Evolutionary conservation across 192 early-diverging fungal genomes (phyloP).

Genomic region (Phycomyces nitens): DNA sequence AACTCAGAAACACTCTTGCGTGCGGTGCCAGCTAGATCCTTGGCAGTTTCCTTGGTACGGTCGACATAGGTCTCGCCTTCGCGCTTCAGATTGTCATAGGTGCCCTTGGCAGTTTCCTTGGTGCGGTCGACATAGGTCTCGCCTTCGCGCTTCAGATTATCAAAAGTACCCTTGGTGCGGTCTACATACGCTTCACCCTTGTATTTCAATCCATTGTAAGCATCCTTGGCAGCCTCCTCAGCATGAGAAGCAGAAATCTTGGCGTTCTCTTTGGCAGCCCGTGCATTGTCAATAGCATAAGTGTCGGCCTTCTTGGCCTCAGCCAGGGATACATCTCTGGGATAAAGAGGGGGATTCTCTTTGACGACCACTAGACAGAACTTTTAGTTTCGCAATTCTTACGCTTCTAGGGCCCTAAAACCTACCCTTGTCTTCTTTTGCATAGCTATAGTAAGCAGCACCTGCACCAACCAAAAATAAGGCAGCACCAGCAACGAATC

Average conservation of each 20-base stretch:
- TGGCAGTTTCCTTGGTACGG: not conserved
- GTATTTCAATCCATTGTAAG: not conserved
- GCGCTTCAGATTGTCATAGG: not conserved
- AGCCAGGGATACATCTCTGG: too few species aligned
- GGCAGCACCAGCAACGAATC: not conserved
- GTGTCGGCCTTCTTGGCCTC: too few species aligned
- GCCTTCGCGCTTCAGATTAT: not conserved
- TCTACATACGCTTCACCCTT: not conserved
- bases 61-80: not conserved
- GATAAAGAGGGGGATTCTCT: too few species aligned
- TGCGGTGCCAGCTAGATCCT: not conserved
- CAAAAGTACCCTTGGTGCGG: not conserved
- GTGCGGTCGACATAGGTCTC: not conserved
- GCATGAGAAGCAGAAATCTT: not conserved
- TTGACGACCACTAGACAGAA: too few species aligned
- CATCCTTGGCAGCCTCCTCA: not conserved
- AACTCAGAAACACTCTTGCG: not conserved
- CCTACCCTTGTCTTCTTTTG: constrained; percentile 3
- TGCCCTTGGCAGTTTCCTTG: not conserved
- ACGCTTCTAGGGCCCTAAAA: not conserved
- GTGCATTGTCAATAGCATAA: too few species aligned
- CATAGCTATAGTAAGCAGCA: constrained; percentile 3
- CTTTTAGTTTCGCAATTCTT: not conserved
- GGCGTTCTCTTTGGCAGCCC: not conserved
- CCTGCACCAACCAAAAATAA: constrained; percentile 1